Evolutionary conservation across 1,139 yeast genomes (phyloP).

Genomic region (Tardiomyces depauwii): DNA sequence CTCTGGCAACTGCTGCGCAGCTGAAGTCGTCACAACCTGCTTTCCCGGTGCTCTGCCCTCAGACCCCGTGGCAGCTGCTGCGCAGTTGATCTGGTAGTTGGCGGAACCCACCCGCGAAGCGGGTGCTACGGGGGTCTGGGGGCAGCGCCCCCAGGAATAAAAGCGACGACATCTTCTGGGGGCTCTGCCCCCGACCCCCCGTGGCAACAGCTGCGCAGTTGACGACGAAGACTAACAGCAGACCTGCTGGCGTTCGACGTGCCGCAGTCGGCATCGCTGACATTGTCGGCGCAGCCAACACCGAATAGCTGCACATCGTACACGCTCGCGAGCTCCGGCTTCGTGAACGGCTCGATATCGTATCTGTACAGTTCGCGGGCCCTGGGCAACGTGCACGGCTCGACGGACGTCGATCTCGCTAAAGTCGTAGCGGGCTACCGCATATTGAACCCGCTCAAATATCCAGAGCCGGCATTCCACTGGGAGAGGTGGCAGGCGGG

Average conservation of each 20-base stretch:
- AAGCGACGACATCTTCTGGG: background rate
- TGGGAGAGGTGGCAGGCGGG: conserved; percentile 25
- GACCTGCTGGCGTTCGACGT: conserved; percentile 59
- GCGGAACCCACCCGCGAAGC: too few species aligned
- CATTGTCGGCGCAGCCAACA: conserved; percentile 63
- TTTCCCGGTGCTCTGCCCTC: too few species aligned
- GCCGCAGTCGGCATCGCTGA: conserved; percentile 59
- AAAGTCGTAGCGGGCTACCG: conserved; percentile 73
- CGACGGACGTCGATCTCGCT: conserved; percentile 49
- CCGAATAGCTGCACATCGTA: conserved; percentile 65
- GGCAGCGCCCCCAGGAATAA: too few species aligned
- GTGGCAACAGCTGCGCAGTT: too few species aligned
- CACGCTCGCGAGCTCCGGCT: conserved; percentile 54
- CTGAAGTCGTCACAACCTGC: too few species aligned
- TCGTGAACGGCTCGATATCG: conserved; percentile 73
- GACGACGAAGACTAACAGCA: conserved; percentile 5
- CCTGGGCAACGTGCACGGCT: conserved; percentile 39
- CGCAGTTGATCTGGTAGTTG: too few species aligned
- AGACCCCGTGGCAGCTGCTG: too few species aligned
- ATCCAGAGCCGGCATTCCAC: conserved; percentile 13
- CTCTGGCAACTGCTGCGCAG: too few species aligned
- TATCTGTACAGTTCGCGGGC: conserved; percentile 65
- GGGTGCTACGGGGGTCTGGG: too few species aligned
- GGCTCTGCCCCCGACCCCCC: too few species aligned
- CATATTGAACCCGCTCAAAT: conserved; percentile 39